Evolutionary conservation across 1,284 basidiomycete genomes (phyloP).

Genomic region (Sanghuangporus sanghuang): DNA sequence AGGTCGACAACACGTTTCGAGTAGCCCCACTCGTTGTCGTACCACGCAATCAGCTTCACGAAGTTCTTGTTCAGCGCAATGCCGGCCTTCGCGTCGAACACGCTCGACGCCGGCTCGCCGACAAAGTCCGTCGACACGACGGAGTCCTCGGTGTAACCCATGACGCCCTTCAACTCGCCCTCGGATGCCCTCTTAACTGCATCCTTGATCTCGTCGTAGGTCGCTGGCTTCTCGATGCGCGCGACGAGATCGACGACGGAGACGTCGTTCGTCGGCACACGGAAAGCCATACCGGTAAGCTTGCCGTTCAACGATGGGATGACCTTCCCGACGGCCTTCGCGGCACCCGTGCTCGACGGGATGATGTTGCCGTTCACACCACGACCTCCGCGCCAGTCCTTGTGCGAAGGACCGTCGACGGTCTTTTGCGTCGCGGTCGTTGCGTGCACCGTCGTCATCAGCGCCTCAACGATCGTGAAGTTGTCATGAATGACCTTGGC

Average conservation of each 20-base stretch:
- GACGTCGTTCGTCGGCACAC: constrained; percentile 94
- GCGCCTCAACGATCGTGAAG: constrained; percentile 90
- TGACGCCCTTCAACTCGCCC: constrained; percentile 70
- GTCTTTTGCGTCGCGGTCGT: constrained; percentile 99
- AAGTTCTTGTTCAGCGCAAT: constrained; percentile 93
- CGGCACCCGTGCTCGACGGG: constrained; percentile 97
- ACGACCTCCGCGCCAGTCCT: constrained; percentile 97
- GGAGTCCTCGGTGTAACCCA: constrained; percentile 93
- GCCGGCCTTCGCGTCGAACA: constrained; percentile 92
- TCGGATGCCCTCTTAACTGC: constrained; percentile 82
- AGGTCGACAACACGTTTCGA: constrained; percentile 93
- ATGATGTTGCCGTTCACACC: constrained; percentile 98
- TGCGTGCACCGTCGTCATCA: constrained; percentile 99
- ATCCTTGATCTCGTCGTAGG: constrained; percentile 91
- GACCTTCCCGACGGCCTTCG: constrained; percentile 99
- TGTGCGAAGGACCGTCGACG: constrained; percentile 93
- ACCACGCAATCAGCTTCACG: constrained; percentile 95
- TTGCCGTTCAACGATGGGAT: constrained; percentile 97
- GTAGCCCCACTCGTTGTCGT: constrained; percentile 98
- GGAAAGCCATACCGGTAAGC: constrained; percentile 96
- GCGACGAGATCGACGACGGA: constrained; percentile 98
- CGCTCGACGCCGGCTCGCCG: constrained; percentile 73
- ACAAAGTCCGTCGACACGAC: constrained; percentile 96
- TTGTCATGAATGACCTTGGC: constrained; percentile 99
- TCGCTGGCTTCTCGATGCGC: constrained; percentile 82